Evolutionary conservation across 345 rosid genomes (phyloP).

Genomic region (Hibiscus mutabilis): DNA sequence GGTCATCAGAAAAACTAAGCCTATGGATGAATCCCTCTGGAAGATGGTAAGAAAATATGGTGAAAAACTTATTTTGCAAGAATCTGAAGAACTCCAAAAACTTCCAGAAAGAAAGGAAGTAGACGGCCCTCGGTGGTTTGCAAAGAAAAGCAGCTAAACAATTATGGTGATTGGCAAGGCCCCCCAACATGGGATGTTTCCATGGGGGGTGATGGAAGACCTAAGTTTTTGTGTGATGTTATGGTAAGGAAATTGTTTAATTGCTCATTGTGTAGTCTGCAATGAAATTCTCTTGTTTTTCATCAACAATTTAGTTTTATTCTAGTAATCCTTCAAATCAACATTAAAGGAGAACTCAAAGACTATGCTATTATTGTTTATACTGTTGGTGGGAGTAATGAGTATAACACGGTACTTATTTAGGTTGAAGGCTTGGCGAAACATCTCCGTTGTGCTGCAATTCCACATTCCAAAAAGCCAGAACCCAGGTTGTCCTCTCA

Average conservation of each 20-base stretch:
- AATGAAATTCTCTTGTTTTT: not conserved
- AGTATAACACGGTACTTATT: conserved; percentile 15
- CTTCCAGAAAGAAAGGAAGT: conserved; percentile 56
- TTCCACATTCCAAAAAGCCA: conserved; percentile 61
- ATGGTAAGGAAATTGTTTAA: conserved; percentile 44
- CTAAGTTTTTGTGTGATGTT: conserved; percentile 88
- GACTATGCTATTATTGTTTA: not conserved
- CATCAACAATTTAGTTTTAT: not conserved
- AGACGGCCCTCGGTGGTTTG: conserved; percentile 23
- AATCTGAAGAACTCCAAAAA: conserved; percentile 61
- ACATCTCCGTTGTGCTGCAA: conserved; percentile 88
- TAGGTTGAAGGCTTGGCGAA: conserved; percentile 97
- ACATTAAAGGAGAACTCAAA: not conserved
- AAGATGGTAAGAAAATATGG: conserved; percentile 60
- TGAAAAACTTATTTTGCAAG: conserved; percentile 57
- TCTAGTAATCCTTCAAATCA: not conserved
- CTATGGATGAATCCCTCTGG: conserved; percentile 34
- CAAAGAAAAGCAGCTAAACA: conserved; percentile 31
- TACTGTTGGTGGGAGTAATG: conserved; percentile 11
- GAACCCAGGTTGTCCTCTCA: conserved; percentile 50
- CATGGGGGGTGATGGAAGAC: conserved; percentile 77
- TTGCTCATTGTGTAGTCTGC: not conserved
- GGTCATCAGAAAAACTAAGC: conserved; percentile 29
- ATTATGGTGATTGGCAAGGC: conserved; percentile 58
- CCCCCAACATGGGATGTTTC: conserved; percentile 84